A percentile compares a stretch with the other conserved stretches of the same genome.
Conservation (phyloP, 441 rosid species). For the Pelargonium cotyledonis region DNA sequence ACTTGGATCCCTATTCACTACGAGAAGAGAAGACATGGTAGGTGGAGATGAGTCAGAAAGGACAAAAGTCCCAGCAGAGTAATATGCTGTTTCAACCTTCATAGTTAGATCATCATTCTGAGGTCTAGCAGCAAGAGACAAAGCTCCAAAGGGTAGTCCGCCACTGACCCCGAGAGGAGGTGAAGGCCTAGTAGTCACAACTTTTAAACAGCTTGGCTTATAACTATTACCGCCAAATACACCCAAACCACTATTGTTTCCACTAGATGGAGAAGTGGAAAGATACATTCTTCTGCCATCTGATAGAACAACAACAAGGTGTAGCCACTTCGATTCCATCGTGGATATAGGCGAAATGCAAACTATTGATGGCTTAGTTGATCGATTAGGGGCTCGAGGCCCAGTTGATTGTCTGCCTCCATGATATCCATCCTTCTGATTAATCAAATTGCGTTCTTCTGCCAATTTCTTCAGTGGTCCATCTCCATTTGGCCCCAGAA, state of each 20-base stretch:
- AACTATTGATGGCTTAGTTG: conserved; percentile 73
- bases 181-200: conserved; percentile 85
- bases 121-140: conserved; percentile 66
- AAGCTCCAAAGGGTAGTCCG: conserved; percentile 79
- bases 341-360: conserved; percentile 75
- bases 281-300: conserved; percentile 97
- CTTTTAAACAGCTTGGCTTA: conserved; percentile 80
- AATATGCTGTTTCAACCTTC: conserved; percentile 80
- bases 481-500: conserved; percentile 65
- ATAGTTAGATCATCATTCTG: conserved; percentile 71
- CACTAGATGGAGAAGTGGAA: conserved; percentile 66
- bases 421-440: conserved; percentile 65
- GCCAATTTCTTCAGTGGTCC: conserved; percentile 84
- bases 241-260: conserved; percentile 56
- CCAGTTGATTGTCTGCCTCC: conserved; percentile 64
- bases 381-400: conserved; percentile 45
- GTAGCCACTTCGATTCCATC: conserved; percentile 86
- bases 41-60: conserved; percentile 92
- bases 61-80: conserved; percentile 80
- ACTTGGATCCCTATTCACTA: conserved; percentile 73
- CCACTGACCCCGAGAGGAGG: conserved; percentile 85
- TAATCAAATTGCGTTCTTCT: conserved; percentile 80
- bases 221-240: conserved; percentile 49
- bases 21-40: conserved; percentile 76
- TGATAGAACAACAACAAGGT: conserved; percentile 81